A percentile compares a stretch with the other conserved stretches of the same genome.
Evolutionary conservation across 2,329 filamentous ascomycete genomes (phyloP).

Genomic region (Mariannaea sp.): DNA sequence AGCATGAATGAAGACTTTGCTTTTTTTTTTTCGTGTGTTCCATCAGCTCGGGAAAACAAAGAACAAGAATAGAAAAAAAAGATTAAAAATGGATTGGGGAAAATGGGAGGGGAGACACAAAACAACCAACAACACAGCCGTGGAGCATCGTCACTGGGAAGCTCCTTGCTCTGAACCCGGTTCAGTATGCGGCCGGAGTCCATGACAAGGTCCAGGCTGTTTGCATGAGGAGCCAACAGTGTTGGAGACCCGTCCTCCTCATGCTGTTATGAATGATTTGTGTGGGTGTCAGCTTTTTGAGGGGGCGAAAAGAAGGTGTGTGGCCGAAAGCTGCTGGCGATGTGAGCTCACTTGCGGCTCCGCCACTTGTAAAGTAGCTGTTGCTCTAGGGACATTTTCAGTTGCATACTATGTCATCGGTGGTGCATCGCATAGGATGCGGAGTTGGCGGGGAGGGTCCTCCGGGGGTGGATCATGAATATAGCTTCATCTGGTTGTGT

Average conservation of each 20-base stretch:
- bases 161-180: background rate
- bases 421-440: no score
- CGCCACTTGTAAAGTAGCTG: no score
- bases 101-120: background rate
- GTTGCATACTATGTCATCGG: no score
- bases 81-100: background rate
- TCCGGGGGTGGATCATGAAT: no score
- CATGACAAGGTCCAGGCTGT: slow-evolving; percentile 11
- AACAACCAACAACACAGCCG: background rate
- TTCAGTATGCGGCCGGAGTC: slow-evolving; percentile 17
- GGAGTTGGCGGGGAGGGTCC: no score
- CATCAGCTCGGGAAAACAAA: background rate
- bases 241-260: no score
- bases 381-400: no score
- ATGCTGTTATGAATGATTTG: no score
- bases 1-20: background rate
- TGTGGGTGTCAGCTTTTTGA: slow-evolving; percentile 3
- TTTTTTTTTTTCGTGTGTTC: background rate
- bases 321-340: no score
- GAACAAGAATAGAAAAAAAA: background rate
- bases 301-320: background rate
- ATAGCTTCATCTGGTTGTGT: no score
- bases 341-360: slow-evolving; percentile 3
- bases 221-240: slow-evolving; percentile 2
- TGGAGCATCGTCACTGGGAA: slow-evolving; percentile 3